These are phyloP conservation scores for Tulasnella sp. DNA, from an alignment of 768 basidiomycete species.

Conservation along the genomic window DNA sequence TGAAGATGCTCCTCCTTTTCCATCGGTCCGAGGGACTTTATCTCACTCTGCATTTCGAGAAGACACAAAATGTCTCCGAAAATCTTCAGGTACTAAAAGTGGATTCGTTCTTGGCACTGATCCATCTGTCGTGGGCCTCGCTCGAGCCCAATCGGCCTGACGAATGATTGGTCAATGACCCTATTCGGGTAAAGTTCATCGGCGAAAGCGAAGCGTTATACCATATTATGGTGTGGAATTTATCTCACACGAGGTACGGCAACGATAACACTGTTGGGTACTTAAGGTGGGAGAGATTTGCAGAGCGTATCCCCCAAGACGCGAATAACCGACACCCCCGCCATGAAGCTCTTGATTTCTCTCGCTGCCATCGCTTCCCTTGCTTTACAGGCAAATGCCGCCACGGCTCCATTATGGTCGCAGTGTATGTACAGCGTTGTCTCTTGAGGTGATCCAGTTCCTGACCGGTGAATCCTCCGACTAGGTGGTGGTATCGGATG, in stretches of 20 bases:
- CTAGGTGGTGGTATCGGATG: neutral
- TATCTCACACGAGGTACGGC: neutral
- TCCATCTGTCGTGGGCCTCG: neutral
- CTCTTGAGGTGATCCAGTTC: neutral
- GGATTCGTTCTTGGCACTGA: neutral
- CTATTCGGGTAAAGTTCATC: neutral
- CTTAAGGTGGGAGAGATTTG: neutral
- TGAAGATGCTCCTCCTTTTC: neutral
- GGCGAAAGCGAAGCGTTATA: neutral
- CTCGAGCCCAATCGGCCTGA: neutral
- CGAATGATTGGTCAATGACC: neutral
- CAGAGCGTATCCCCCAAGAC: neutral
- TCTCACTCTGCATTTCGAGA: neutral
- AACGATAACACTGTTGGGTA: neutral
- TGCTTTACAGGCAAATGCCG: neutral
- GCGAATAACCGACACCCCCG: neutral
- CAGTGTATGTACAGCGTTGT: neutral
- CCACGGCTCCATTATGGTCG: too few relatives aligned
- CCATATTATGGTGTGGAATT: neutral
- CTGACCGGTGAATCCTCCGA: neutral
- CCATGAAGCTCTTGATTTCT: neutral
- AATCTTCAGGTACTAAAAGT: neutral
- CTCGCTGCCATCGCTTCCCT: neutral
- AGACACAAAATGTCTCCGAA: neutral
- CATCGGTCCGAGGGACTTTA: neutral